Base-by-base conservation (phyloP, 2,329 filamentous ascomycete species). In the Clonostachys rhizophaga region DNA sequence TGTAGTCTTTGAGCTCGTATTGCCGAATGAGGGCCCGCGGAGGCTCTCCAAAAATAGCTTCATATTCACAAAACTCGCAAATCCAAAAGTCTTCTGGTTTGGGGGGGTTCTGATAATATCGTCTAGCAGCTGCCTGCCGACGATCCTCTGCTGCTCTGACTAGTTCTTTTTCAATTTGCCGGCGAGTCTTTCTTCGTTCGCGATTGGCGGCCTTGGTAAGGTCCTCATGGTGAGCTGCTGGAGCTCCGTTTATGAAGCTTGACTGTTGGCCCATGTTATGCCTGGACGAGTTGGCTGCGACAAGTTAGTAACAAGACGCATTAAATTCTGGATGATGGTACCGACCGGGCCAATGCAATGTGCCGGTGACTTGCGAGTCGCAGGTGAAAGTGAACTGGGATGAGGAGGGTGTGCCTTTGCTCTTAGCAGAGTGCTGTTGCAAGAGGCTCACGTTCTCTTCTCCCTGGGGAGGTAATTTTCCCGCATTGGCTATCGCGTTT, bases 1-100 rank as follows among this genome's bases (percentile, higher is more conserved):
- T 24, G 7, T 90, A 84, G 61, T 96, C 94, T 65, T 96, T 96
- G 62, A 92, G 88, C 68, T 99, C 94, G 61, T 97, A 99, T 52
- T 91, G 84, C 39, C 89, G 82, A 52, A 97, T 95, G 47, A 99
- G 71, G 44, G 90, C 90, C 56, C 82, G 79, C 0, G 94, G 94
- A 3, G 88, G 88, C 45, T 78, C 78, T n/a, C 92, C 92, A 63
- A 96, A 97, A 44, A 99, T 96, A 45, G 83, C 83, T 67, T 97
- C 92, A 62, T 96, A 99, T 66, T 99, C 94, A 72, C 94, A 99
- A 63, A 97, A 97, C 60, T 96, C 89, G 68, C 94, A 99, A 42
- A 97, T 91, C 89, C 91, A 97, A 44, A 91, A 79, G 51, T 96
- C 89, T 54, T 89, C 86, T 2, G 57, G 55, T 34, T 71, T 69